Evolutionary conservation across 371 early-diverging fungal genomes (phyloP), one percentile per base, ranked within the genome.

Genomic region (Coemansia sp.): DNA sequence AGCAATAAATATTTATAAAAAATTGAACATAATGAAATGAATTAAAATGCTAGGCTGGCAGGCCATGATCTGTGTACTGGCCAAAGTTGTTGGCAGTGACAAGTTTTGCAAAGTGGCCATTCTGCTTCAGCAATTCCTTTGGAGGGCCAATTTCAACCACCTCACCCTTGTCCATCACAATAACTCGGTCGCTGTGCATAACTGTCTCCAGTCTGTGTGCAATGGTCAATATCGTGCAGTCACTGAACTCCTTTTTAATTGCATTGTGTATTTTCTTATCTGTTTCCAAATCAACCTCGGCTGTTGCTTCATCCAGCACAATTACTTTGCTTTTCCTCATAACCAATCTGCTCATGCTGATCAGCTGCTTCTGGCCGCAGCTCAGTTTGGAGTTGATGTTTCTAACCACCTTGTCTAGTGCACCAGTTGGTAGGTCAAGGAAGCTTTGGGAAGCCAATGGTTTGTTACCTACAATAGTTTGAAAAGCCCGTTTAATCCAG

Each of bases 251-350:
- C 7, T n/a, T 59, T 41, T 75, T 78, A 57, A 87, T 83, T 14
- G 84, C 68, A 16, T 77, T 61, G 62, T 86, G 88, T 41, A 88
- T 80, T 43, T 81, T 56, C 16, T 54, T 64, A 56, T 88, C 86
- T 5, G 87, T 82, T 39, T 77, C 68, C 39, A 76, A 66, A 61
- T 90, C 90, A 9, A 88, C 76, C 9, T 81, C 67, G 0, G 79
- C 70, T 13, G 82, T 83, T 39, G 85, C 87, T 65, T 90, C 90
- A 48, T 89, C 88, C 55, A 89, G 71, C n/a, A 89, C 80, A 1
- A 87, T 77, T 43, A 82, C 80, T 62, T 76, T 65, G 36, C 81
- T 66, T 56, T 76, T 64, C 31, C 77, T 68, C 26, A 89, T 64
- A 35, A 88, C 65, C 4, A 86, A 35, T 36, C 90, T 80, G 20